Evolutionary conservation across 805 yeast genomes (phyloP), one percentile per base, ranked within the genome.

Genomic region (Starmerella khaoyaiensis): DNA sequence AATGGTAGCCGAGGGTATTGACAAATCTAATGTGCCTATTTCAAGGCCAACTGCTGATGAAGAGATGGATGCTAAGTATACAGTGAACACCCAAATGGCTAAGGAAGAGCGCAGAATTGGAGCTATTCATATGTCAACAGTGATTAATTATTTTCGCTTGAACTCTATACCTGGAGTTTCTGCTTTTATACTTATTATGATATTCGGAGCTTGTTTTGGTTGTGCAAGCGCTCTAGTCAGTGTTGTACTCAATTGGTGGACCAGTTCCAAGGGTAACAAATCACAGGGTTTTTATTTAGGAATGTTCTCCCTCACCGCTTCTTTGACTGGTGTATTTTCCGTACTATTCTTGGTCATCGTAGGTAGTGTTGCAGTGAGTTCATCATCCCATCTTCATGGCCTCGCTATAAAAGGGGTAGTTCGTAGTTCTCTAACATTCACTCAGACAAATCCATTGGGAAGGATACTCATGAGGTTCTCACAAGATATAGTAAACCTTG

Each of bases 401-500:
- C 49, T 50, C 35, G 82, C 93, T 0, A 62, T 75, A 39, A 55
- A 63, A 28, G 67, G 62, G 25, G 62, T 83, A n/a, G 58, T 81
- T 38, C 74, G 73, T 44, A 73, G 86, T 2, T 90, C 93, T 34
- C 79, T 80, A 84, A 58, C 74, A 0, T 83, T 71, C 54, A 65
- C 80, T 59, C 93, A 82, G 51, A 72, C 80, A 11, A 78, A 90
- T 0, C 94, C 94, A 16, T 68, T 79, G 65, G 94, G 94, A 1
- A 67, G 94, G 48, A 74, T 82, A 37, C 60, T 83, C 55, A 82
- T 79, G 57, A 65, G 94, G 47, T 81, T 82, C 56, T 80, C 93
- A 4, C 79, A 81, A 49, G 94, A 82, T 57, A 76, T 87, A 0
- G 93, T 81, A 56, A 73, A 74, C 4, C 61, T 81, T 55, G 93